A percentile compares a stretch with the other conserved stretches of the same genome.
These are phyloP conservation scores for Coemansia sp. DNA, from an alignment of 192 early-diverging fungal species.

Conservation along the genomic window DNA sequence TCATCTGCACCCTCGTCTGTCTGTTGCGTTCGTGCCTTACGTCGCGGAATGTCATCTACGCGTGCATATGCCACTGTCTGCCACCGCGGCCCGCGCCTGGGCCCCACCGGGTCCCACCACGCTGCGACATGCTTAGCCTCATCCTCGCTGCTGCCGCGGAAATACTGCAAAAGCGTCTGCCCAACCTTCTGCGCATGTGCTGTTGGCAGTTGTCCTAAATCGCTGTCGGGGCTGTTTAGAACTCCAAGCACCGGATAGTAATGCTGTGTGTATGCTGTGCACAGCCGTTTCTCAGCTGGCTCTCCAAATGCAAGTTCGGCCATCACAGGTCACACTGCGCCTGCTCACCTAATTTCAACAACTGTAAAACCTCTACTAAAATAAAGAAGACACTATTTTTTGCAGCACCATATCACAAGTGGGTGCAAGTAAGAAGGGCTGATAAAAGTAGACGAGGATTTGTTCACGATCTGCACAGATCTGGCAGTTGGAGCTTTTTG, in stretches of 20 bases:
- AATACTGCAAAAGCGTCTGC: conserved; percentile 33
- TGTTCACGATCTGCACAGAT: too few relatives aligned
- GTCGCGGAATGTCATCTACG: conserved; percentile 42
- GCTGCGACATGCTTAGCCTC: neutral
- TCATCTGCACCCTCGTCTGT: conserved; percentile 3
- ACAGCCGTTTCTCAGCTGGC: conserved; percentile 12
- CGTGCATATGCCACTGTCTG: conserved; percentile 24
- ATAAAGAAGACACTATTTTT: neutral
- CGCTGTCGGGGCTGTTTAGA: conserved; percentile 18
- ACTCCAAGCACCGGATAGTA: conserved; percentile 47
- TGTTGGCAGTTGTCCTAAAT: conserved; percentile 1
- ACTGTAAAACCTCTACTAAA: neutral
- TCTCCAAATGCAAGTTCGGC: conserved; percentile 23
- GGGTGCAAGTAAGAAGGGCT: too few relatives aligned
- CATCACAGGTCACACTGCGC: neutral
- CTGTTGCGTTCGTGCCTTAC: conserved; percentile 14
- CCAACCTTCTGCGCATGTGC: conserved; percentile 36
- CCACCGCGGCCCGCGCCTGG: conserved; percentile 21
- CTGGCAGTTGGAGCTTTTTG: too few relatives aligned
- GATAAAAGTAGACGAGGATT: too few relatives aligned
- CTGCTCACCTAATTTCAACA: too few relatives aligned
- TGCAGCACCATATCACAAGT: too few relatives aligned
- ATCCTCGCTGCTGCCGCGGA: conserved; percentile 17
- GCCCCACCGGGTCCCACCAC: conserved; percentile 27
- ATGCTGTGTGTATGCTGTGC: conserved; percentile 23